Conservation (phyloP, 371 early-diverging fungal genomes). For the Rhizopus stolonifer region DNA sequence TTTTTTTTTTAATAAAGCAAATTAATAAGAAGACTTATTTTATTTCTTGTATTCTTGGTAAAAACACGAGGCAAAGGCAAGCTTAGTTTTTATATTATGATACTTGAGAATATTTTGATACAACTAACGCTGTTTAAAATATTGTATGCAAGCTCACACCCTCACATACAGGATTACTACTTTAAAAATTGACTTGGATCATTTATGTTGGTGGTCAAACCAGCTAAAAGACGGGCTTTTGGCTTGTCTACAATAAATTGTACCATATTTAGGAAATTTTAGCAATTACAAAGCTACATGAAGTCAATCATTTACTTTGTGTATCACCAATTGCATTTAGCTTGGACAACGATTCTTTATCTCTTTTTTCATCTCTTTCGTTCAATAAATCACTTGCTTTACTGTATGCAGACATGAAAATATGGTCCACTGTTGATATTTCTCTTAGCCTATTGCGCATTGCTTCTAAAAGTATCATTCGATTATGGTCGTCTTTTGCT, state of each 20-base stretch:
- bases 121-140: too few species aligned
- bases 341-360: background rate
- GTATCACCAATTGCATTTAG: constrained; percentile 7
- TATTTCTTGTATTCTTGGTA: too few species aligned
- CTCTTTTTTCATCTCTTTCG: constrained; percentile 6
- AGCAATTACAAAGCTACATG: constrained; percentile 4
- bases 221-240: constrained; percentile 14
- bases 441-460: constrained; percentile 1
- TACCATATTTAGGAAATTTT: constrained; percentile 1
- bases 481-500: background rate
- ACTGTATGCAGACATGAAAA: constrained; percentile 14
- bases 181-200: constrained; percentile 2
- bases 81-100: too few species aligned
- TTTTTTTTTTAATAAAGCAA: too few species aligned
- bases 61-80: too few species aligned
- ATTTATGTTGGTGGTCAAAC: constrained; percentile 6
- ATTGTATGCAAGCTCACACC: too few species aligned
- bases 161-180: too few species aligned
- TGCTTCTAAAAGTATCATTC: background rate
- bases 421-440: constrained; percentile 4
- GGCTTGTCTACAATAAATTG: constrained; percentile 3
- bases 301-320: constrained; percentile 7
- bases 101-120: too few species aligned
- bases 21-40: too few species aligned
- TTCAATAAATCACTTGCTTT: constrained; percentile 11